Evolutionary conservation across 139 green algal species (phyloP).

Genomic region (Tetraselmis chui): DNA sequence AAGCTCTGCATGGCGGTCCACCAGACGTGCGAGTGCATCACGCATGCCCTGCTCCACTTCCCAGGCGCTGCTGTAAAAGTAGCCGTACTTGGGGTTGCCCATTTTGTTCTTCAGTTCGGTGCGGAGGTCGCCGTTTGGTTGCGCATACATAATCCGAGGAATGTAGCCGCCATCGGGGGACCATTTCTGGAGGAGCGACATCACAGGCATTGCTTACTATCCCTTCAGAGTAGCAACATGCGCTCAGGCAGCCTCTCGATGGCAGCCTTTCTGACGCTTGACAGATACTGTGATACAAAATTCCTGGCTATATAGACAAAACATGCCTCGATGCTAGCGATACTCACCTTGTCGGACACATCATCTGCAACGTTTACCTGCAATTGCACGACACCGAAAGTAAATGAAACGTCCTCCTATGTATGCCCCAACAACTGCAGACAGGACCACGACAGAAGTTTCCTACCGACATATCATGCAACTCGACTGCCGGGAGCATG

Average conservation of each 20-base stretch:
- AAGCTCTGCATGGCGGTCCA: neutral
- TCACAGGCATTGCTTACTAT: too few species aligned
- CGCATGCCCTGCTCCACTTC: neutral
- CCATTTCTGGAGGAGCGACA: neutral
- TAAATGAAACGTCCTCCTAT: too few species aligned
- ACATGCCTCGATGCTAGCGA: neutral
- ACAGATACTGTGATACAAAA: too few species aligned
- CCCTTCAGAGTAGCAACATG: too few species aligned
- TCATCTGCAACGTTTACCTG: neutral
- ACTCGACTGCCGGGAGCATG: too few species aligned
- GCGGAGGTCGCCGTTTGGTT: neutral
- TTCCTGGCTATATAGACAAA: conserved; percentile 1
- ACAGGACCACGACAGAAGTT: too few species aligned
- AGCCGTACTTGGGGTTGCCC: neutral
- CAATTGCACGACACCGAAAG: too few species aligned
- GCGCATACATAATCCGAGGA: conserved; percentile 5
- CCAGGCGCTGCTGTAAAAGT: conserved; percentile 8
- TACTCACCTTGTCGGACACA: neutral
- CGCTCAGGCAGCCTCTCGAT: too few species aligned
- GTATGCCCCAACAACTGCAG: too few species aligned
- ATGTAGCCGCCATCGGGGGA: conserved; percentile 12
- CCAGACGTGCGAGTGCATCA: neutral
- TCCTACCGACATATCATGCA: too few species aligned
- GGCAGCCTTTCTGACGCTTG: too few species aligned
- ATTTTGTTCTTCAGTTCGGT: conserved; percentile 10